These are phyloP conservation scores for Colletotrichum sp. DNA, from an alignment of 2,329 filamentous ascomycete genomes.

Conservation along the genomic window DNA sequence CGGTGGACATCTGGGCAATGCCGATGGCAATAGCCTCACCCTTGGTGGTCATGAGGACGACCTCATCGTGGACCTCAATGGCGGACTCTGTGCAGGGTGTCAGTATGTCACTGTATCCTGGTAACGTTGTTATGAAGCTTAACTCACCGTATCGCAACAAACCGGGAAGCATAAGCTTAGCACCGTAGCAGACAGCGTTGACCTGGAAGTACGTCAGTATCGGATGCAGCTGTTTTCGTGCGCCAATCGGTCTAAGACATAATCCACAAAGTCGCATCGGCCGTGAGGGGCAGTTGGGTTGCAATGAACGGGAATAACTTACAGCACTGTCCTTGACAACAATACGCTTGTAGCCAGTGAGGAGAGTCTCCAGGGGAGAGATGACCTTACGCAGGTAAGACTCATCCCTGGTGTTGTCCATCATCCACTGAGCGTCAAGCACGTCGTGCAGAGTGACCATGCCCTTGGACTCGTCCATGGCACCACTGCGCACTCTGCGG, in stretches of 20 bases:
- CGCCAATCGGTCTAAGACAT: neutral
- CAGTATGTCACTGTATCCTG: slow-evolving; percentile 28
- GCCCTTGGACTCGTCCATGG: slow-evolving; percentile 89
- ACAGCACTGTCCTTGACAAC: slow-evolving; percentile 92
- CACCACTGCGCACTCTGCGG: slow-evolving; percentile 89
- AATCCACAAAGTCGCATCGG: slow-evolving; percentile 4
- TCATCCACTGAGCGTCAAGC: slow-evolving; percentile 93
- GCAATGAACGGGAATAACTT: neutral
- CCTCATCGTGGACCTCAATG: slow-evolving; percentile 94
- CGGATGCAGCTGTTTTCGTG: neutral
- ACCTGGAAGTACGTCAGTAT: slow-evolving; percentile 48
- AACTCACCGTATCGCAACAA: slow-evolving; percentile 84
- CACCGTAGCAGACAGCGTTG: slow-evolving; percentile 97
- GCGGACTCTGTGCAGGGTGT: slow-evolving; percentile 68
- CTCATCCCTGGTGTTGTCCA: slow-evolving; percentile 92
- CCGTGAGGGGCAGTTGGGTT: neutral
- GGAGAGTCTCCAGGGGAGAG: slow-evolving; percentile 87
- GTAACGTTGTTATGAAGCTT: slow-evolving; percentile 11
- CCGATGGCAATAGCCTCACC: slow-evolving; percentile 97
- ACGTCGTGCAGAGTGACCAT: slow-evolving; percentile 96
- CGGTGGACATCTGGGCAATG: slow-evolving; percentile 97
- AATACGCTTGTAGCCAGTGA: slow-evolving; percentile 93
- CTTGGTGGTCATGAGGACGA: slow-evolving; percentile 98
- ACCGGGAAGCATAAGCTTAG: slow-evolving; percentile 98
- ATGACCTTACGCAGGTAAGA: slow-evolving; percentile 91